phyloP scores from a whole-genome alignment of 2,329 filamentous ascomycete genomes.

The Coleophoma eucalyptorum region DNA sequence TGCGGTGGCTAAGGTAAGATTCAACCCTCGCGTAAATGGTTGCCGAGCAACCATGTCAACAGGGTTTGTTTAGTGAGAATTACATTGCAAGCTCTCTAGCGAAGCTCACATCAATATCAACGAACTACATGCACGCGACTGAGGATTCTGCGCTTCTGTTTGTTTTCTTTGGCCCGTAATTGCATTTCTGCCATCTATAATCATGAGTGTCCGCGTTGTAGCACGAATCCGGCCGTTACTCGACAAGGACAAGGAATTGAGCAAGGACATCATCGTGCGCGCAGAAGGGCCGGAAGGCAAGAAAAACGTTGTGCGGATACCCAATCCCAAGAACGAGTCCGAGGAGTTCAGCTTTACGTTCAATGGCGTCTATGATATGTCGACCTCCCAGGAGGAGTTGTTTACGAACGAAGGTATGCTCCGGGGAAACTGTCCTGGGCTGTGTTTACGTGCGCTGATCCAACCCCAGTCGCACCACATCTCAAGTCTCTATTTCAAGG shows the following conservation, averaged over 20 bases:
- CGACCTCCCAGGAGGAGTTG: constrained; percentile 77
- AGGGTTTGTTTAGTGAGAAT: too few relatives aligned
- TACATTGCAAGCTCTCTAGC: too few relatives aligned
- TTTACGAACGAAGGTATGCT: constrained; percentile 81
- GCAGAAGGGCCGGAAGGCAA: constrained; percentile 60
- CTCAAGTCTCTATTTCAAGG: constrained; percentile 90
- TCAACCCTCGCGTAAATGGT: too few relatives aligned
- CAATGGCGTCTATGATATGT: constrained; percentile 83
- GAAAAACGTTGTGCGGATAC: constrained; percentile 76
- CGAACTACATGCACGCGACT: too few relatives aligned
- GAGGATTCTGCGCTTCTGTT: too few relatives aligned
- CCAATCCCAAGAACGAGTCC: constrained; percentile 86
- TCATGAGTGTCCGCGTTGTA: constrained; percentile 60
- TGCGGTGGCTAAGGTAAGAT: too few relatives aligned
- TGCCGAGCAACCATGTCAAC: too few relatives aligned
- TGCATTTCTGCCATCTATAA: neutral
- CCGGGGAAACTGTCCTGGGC: neutral
- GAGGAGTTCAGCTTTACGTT: constrained; percentile 95
- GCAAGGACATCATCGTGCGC: constrained; percentile 81
- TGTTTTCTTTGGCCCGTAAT: neutral
- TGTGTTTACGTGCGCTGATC: neutral
- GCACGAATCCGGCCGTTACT: constrained; percentile 87
- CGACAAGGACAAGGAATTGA: constrained; percentile 76
- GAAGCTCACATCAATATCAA: too few relatives aligned
- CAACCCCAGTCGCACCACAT: constrained; percentile 71